phyloP scores from a whole-genome alignment of 1,284 basidiomycete genomes.

The Ganoderma meredithae region DNA sequence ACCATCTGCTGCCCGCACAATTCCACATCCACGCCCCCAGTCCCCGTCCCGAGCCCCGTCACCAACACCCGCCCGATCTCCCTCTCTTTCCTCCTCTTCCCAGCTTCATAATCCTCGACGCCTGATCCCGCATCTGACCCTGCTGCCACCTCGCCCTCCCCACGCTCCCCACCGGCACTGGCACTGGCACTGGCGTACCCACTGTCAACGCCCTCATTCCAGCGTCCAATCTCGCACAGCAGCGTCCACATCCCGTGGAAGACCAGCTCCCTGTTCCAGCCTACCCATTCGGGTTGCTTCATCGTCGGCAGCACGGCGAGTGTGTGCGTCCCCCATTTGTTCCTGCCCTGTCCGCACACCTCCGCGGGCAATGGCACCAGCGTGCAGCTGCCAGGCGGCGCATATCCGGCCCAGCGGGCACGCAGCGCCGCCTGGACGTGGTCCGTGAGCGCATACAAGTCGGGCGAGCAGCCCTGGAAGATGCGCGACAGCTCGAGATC shows the following conservation, averaged over 20 bases:
- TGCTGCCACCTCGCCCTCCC: not conserved
- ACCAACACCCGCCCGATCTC: constrained; percentile 35
- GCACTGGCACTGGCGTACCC: not conserved
- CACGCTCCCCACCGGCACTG: not conserved
- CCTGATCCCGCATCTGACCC: not conserved
- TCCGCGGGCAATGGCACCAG: constrained; percentile 24
- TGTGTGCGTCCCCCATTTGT: constrained; percentile 21
- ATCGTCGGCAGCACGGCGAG: constrained; percentile 36
- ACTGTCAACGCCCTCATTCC: constrained; percentile 22
- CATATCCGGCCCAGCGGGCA: constrained; percentile 24
- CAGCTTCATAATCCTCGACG: not conserved
- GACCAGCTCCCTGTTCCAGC: constrained; percentile 36
- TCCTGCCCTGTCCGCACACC: constrained; percentile 5
- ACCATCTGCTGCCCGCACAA: constrained; percentile 36
- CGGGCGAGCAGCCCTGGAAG: constrained; percentile 21
- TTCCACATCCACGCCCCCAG: constrained; percentile 26
- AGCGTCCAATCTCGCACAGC: constrained; percentile 29
- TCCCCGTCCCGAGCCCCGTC: constrained; percentile 38
- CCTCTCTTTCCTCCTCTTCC: not conserved
- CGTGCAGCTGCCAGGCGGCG: constrained; percentile 32
- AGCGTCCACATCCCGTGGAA: constrained; percentile 36
- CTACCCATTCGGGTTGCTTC: constrained; percentile 31
- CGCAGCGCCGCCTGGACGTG: constrained; percentile 25
- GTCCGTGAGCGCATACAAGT: constrained; percentile 21
- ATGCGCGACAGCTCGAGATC: constrained; percentile 30